These are phyloP conservation scores for Vitellaria paradoxa DNA, from an alignment of 179 eudicot species.

Conservation along the genomic window DNA sequence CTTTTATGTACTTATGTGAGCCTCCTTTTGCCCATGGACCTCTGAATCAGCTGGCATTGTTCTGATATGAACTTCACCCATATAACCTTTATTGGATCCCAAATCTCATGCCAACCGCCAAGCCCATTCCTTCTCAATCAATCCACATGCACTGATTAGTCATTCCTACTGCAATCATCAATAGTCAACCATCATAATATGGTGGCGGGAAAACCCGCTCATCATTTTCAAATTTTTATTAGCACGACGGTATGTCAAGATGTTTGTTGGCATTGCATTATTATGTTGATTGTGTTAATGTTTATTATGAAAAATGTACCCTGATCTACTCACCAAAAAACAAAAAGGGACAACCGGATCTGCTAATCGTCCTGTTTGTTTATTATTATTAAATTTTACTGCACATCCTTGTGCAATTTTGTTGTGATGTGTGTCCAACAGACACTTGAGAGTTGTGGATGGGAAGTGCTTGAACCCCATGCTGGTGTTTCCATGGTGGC, in stretches of 20 bases:
- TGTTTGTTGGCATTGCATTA: not conserved
- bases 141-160: too few species aligned
- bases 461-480: constrained; percentile 77
- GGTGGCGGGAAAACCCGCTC: not conserved
- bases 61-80: too few species aligned
- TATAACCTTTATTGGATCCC: too few species aligned
- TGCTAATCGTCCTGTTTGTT: not conserved
- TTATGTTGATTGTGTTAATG: not conserved
- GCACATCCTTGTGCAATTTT: not conserved
- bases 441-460: constrained; percentile 85
- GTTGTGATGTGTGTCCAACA: constrained; percentile 22
- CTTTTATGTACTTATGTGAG: not conserved
- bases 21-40: not conserved
- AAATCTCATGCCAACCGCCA: too few species aligned
- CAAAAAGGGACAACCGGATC: not conserved
- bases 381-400: not conserved
- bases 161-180: too few species aligned
- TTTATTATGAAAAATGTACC: not conserved
- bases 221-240: not conserved
- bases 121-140: too few species aligned
- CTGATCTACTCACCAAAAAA: not conserved
- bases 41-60: too few species aligned
- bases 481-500: constrained; percentile 89
- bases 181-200: too few species aligned
- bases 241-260: not conserved